Evolutionary conservation across 2,329 filamentous ascomycete species (phyloP), one percentile per base, ranked within the genome.

Genomic region (Fusarium transvaalense): DNA sequence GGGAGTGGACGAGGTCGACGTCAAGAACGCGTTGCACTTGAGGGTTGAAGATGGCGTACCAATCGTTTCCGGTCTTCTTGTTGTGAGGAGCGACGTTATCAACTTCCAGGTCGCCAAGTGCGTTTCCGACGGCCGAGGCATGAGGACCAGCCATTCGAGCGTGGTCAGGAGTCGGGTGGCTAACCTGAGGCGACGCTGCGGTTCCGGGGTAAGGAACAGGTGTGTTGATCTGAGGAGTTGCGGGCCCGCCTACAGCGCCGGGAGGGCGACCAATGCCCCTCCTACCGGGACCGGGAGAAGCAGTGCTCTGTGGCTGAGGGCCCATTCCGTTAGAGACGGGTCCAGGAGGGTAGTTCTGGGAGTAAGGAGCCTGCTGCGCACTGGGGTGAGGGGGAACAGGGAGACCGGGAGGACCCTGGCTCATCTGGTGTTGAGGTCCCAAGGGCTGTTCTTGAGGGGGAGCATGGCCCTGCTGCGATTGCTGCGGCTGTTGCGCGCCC

Each of bases 21-120:
- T 99, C 96, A 52, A 99, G 84, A 52, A 94, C 89, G 61, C 96
- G 93, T 66, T 92, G 93, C 37, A 97, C 92, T 60, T 91, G 88
- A 43, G 95, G 94, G 81, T 99, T 97, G 86, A 97, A 99, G 69
- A 98, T 92, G 43, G 93, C 95, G 78, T 97, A 97, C 96, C 96
- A 99, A 78, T 98, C 96, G 43, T 88, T 84, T 31, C 93, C 92
- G 59, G 93, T 92, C 78, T 95, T 94, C 86, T 98, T 98, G 68
- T 94, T 89, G 73, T 94, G 90, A 3, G 91, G 88, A 31, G 94
- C 93, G 39, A 98, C 86, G 64, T 93, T 89, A 64, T 97, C 94
- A 9, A 92, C 89, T 72, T 97, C 93, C 63, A 97, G 86, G 70
- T 98, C 95, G 52, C 92, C 92, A 29, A 97, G 86, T 54, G 91